phyloP scores from a whole-genome alignment of 2,329 filamentous ascomycete species.

The Lanzia echinophila region DNA sequence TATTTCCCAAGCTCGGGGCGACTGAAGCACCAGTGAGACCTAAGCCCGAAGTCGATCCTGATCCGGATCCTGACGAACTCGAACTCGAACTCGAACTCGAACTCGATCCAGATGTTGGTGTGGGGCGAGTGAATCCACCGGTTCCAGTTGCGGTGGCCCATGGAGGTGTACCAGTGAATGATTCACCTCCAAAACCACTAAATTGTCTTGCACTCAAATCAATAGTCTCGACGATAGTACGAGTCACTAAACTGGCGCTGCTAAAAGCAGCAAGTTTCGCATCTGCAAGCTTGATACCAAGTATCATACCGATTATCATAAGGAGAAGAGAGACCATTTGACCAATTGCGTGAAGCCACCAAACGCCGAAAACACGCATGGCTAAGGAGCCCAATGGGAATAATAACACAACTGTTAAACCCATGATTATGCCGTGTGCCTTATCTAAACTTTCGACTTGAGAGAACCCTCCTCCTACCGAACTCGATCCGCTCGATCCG shows the following conservation, averaged over 20 bases:
- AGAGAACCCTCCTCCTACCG: background rate
- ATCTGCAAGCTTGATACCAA: conserved; percentile 45
- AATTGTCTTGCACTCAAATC: background rate
- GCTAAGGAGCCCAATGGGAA: conserved; percentile 55
- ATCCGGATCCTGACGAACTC: background rate
- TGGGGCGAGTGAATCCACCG: background rate
- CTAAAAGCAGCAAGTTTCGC: conserved; percentile 26
- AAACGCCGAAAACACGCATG: conserved; percentile 50
- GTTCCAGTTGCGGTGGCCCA: conserved; percentile 2
- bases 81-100: background rate
- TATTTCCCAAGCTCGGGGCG: background rate
- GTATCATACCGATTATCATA: conserved; percentile 54
- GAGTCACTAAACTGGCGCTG: background rate
- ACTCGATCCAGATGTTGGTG: background rate
- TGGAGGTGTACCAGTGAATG: background rate
- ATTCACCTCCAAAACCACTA: background rate
- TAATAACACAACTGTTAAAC: conserved; percentile 49
- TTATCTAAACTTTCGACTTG: conserved; percentile 16
- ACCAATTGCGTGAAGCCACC: conserved; percentile 46
- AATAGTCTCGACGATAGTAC: background rate
- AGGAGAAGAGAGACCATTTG: conserved; percentile 48
- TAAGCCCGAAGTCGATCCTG: background rate
- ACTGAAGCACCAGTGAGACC: background rate
- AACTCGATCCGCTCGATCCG: background rate
- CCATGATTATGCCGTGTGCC: conserved; percentile 55